Evolutionary conservation across 345 rosid species (phyloP).

Genomic region (Cardamine occulta): DNA sequence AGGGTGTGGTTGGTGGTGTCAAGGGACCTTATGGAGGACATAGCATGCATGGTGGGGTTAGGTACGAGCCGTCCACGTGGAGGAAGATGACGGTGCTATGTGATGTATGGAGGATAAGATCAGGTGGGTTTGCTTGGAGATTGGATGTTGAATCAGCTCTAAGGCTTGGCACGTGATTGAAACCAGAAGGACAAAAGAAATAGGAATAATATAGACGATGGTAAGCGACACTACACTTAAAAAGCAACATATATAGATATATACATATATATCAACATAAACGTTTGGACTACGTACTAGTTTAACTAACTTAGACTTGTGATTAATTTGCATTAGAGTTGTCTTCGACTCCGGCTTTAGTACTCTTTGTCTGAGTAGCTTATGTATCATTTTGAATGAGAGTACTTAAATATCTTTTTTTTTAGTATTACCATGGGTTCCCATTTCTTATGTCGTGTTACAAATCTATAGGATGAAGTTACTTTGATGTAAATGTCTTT

Average conservation of each 20-base stretch:
- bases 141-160: constrained; percentile 82
- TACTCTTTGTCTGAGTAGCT: neutral
- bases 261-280: neutral
- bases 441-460: neutral
- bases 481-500: constrained; percentile 8
- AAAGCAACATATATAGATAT: neutral
- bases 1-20: constrained; percentile 38
- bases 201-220: constrained; percentile 7
- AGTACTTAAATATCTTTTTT: neutral
- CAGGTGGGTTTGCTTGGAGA: constrained; percentile 83
- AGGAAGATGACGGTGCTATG: constrained; percentile 59
- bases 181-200: neutral
- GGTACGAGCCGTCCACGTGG: constrained; percentile 49
- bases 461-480: neutral
- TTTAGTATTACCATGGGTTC: neutral
- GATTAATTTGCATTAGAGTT: constrained; percentile 12
- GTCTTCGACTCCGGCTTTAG: neutral
- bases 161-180: constrained; percentile 49
- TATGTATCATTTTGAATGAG: neutral
- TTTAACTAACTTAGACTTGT: constrained; percentile 11
- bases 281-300: neutral
- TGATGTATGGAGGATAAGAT: constrained; percentile 69
- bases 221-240: constrained; percentile 14
- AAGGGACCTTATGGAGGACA: constrained; percentile 45
- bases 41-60: constrained; percentile 43